These are phyloP conservation scores for Phytophthora niederhauseri DNA, from an alignment of 352 stramenopile species.

Conservation along the genomic window DNA sequence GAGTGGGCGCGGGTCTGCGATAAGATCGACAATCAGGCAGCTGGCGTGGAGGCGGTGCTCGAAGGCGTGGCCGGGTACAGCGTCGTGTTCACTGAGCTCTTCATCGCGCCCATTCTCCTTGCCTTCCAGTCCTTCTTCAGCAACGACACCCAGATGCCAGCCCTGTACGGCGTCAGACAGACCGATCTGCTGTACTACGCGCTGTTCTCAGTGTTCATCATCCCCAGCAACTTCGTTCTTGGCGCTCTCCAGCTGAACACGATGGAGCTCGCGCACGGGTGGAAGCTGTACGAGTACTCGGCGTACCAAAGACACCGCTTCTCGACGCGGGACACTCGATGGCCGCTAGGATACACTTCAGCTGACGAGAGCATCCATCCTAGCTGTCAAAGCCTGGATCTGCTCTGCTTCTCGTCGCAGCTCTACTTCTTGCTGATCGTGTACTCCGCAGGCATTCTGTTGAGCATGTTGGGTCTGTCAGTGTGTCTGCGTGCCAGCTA, in stretches of 20 bases:
- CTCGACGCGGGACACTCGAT: constrained; percentile 91
- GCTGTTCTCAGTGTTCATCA: constrained; percentile 95
- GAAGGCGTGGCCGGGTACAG: constrained; percentile 92
- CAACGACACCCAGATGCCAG: constrained; percentile 91
- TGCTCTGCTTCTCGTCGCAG: constrained; percentile 96
- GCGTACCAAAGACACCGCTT: constrained; percentile 97
- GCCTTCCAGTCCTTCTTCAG: constrained; percentile 92
- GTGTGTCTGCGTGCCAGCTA: constrained; percentile 95
- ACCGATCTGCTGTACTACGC: constrained; percentile 96
- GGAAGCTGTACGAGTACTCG: constrained; percentile 98
- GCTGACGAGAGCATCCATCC: constrained; percentile 94
- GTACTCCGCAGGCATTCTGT: constrained; percentile 87
- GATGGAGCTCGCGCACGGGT: constrained; percentile 96
- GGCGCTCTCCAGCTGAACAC: constrained; percentile 96
- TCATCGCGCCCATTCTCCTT: constrained; percentile 88
- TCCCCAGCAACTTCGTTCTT: constrained; percentile 94
- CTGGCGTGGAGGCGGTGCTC: constrained; percentile 95
- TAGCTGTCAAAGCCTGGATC: constrained; percentile 93
- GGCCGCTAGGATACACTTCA: constrained; percentile 85
- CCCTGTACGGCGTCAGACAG: constrained; percentile 92
- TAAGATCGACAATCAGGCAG: constrained; percentile 92
- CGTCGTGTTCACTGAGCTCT: constrained; percentile 89
- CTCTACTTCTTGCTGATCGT: constrained; percentile 92
- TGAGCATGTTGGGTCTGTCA: constrained; percentile 94
- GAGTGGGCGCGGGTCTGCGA: constrained; percentile 95